Evolutionary conservation across 2,329 filamentous ascomycete species (phyloP).

Genomic region (Aureobasidium sp.): DNA sequence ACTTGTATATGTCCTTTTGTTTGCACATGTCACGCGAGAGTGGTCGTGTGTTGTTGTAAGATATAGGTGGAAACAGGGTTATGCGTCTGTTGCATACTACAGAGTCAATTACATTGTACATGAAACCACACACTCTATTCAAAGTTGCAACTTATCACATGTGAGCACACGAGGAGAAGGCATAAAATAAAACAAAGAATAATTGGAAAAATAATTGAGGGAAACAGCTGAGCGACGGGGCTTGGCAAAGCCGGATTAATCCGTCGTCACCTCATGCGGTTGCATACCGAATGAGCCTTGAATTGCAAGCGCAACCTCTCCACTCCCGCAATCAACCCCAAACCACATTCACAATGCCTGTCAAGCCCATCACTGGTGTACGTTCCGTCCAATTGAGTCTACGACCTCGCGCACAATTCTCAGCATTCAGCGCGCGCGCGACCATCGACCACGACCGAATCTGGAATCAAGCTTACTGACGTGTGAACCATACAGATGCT

Average conservation of each 20-base stretch:
- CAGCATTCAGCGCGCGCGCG: neutral
- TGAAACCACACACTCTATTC: neutral
- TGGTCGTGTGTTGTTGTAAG: slow-evolving; percentile 5
- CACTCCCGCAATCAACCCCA: slow-evolving; percentile 5
- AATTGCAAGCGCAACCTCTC: neutral
- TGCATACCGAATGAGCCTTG: neutral
- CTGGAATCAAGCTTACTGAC: neutral
- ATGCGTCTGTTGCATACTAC: neutral
- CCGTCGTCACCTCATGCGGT: slow-evolving; percentile 12
- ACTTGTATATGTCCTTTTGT: slow-evolving; percentile 9
- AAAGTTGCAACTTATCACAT: neutral
- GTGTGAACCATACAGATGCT: slow-evolving; percentile 47
- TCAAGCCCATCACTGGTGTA: slow-evolving; percentile 48
- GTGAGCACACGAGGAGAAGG: neutral
- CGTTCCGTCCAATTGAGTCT: slow-evolving; percentile 20
- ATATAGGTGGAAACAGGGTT: neutral
- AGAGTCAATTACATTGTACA: slow-evolving; percentile 7
- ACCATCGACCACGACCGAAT: neutral
- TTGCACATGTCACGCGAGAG: neutral
- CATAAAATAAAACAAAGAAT: neutral
- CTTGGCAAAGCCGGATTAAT: slow-evolving; percentile 7
- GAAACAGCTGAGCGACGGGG: neutral
- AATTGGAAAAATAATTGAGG: neutral
- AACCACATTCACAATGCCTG: slow-evolving; percentile 27
- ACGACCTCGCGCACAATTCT: neutral